Percentiles rank a stretch among this genome's conserved stretches.
These are phyloP conservation scores for Oryza meyeriana DNA, from an alignment of 176 grass and related monocot genomes.

Conservation along the genomic window DNA sequence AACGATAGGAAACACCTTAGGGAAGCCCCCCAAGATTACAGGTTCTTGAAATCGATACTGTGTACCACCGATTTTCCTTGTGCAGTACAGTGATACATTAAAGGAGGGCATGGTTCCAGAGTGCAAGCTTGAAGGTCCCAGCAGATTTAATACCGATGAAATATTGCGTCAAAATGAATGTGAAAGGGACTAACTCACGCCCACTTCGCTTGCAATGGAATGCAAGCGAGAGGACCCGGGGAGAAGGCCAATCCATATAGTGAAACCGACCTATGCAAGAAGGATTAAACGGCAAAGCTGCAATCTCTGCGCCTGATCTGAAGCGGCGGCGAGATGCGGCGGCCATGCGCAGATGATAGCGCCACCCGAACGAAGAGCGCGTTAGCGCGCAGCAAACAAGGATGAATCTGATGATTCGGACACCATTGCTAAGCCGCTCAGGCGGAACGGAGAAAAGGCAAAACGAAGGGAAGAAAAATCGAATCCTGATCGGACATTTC, in stretches of 20 bases:
- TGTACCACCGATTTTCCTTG: background rate
- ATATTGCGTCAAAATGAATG: conserved; percentile 20
- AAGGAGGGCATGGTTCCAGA: background rate
- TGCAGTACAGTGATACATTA: background rate
- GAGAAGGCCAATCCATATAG: background rate
- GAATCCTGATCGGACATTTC: conserved; percentile 37
- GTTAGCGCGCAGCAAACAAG: background rate
- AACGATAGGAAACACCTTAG: background rate
- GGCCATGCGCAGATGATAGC: background rate
- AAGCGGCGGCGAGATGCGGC: background rate
- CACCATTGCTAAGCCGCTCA: background rate
- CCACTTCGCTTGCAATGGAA: background rate
- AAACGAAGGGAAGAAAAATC: background rate
- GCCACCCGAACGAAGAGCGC: background rate
- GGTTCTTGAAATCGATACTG: background rate
- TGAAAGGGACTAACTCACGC: conserved; percentile 9
- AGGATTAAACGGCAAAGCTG: background rate
- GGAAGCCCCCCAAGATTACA: conserved; percentile 24
- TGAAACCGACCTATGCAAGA: background rate
- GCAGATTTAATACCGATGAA: conserved; percentile 30
- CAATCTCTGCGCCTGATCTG: conserved; percentile 23
- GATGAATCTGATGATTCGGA: conserved; percentile 20
- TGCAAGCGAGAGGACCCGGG: background rate
- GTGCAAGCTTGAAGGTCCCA: conserved; percentile 31
- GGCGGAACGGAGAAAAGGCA: too few species aligned